Evolutionary conservation across 768 basidiomycete species (phyloP).

Genomic region (Clathrus columnatus): DNA sequence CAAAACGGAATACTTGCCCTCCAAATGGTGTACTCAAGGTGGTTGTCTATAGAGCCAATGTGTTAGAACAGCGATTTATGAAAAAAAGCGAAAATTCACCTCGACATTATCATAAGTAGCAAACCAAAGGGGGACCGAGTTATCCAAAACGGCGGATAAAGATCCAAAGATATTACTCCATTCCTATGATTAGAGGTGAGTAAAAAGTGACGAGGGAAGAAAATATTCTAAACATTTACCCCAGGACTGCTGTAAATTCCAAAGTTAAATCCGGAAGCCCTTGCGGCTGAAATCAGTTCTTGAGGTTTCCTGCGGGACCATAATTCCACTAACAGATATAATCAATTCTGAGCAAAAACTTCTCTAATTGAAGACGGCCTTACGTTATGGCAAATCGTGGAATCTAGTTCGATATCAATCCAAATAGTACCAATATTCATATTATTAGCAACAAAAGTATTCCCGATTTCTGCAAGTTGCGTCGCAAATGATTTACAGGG

Average conservation of each 20-base stretch:
- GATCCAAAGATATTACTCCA: constrained; percentile 8
- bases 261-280: constrained; percentile 6
- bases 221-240: not conserved
- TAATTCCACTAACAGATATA: constrained; percentile 5
- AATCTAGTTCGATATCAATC: constrained; percentile 2
- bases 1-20: not conserved
- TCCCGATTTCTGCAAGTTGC: constrained; percentile 1
- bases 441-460: constrained; percentile 5
- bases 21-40: not conserved
- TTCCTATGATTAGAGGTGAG: not conserved
- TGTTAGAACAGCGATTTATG: not conserved
- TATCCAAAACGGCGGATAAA: constrained; percentile 1
- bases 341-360: not conserved
- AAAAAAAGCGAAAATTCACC: not conserved
- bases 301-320: constrained; percentile 4
- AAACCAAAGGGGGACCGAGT: constrained; percentile 4
- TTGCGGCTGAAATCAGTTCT: not conserved
- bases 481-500: not conserved
- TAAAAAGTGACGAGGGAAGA: no score
- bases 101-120: constrained; percentile 6
- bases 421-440: constrained; percentile 10
- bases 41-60: not conserved
- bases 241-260: constrained; percentile 10
- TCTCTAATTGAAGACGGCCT: not conserved
- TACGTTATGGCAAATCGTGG: not conserved